Conservation (phyloP, 2,329 filamentous ascomycete species). For the Fusarium sp. region DNA sequence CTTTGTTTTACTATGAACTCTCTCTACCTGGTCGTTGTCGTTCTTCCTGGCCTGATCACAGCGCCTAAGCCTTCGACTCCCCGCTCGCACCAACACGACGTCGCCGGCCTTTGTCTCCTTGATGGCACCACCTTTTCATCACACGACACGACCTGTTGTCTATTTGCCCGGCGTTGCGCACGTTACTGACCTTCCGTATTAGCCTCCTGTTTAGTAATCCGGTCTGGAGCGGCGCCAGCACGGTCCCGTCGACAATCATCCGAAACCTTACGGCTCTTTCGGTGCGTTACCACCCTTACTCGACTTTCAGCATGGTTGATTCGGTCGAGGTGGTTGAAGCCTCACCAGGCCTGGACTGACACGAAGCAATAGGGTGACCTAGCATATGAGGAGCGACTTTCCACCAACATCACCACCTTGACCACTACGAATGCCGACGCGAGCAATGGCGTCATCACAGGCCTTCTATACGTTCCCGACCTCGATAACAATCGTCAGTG, state of each 20-base stretch:
- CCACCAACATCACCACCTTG: conserved; percentile 77
- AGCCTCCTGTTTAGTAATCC: conserved; percentile 72
- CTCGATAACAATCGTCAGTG: conserved; percentile 70
- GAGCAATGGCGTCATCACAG: conserved; percentile 72
- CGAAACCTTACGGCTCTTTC: conserved; percentile 67
- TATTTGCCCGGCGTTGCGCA: conserved; percentile 4
- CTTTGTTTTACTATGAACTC: conserved; percentile 5
- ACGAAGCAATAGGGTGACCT: conserved; percentile 54
- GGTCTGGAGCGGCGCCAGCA: conserved; percentile 61
- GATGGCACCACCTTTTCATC: neutral
- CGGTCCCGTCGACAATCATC: conserved; percentile 64
- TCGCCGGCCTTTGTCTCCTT: neutral
- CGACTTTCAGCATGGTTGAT: neutral
- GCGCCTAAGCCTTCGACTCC: conserved; percentile 11
- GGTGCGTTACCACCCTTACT: conserved; percentile 53
- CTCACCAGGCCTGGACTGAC: conserved; percentile 31
- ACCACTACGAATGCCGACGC: conserved; percentile 73
- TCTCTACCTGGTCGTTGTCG: conserved; percentile 28
- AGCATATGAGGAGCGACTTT: conserved; percentile 63
- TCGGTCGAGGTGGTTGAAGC: neutral
- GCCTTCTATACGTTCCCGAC: conserved; percentile 86
- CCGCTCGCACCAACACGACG: conserved; percentile 14
- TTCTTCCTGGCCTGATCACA: conserved; percentile 13
- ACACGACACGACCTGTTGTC: conserved; percentile 5
- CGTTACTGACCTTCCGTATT: conserved; percentile 33